These are phyloP conservation scores for Saccharum spontaneum DNA, from an alignment of 176 grass and related monocot genomes.

Conservation along the genomic window DNA sequence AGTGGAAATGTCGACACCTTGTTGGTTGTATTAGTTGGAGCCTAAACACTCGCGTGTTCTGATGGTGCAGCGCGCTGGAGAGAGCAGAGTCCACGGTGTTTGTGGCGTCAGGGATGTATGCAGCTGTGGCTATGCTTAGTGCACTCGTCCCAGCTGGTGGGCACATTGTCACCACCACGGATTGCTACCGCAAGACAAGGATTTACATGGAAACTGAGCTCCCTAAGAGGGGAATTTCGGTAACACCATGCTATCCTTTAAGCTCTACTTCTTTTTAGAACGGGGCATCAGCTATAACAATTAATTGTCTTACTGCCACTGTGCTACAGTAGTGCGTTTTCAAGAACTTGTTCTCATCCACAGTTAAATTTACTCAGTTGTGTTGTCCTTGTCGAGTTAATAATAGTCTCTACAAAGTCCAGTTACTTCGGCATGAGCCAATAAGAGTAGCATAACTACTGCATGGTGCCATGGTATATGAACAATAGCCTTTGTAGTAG, in stretches of 20 bases:
- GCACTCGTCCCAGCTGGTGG: conserved; percentile 89
- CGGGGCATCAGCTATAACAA: background rate
- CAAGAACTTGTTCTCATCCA: background rate
- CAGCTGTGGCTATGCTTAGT: conserved; percentile 86
- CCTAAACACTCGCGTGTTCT: conserved; percentile 32
- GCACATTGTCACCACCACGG: conserved; percentile 87
- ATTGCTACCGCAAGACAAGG: conserved; percentile 96
- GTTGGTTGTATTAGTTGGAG: background rate
- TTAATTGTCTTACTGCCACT: background rate
- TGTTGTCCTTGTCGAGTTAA: background rate
- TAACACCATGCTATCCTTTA: conserved; percentile 37
- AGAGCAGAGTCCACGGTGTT: conserved; percentile 95
- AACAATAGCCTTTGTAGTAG: background rate
- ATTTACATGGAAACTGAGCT: conserved; percentile 97
- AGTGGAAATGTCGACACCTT: conserved; percentile 3
- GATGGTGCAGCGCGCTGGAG: conserved; percentile 78
- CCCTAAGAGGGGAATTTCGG: conserved; percentile 91
- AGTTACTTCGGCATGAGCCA: background rate
- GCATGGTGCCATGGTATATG: background rate
- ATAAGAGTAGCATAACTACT: background rate
- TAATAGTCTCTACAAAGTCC: background rate
- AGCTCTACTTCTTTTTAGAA: background rate
- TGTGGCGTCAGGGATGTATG: conserved; percentile 98
- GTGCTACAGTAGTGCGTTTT: background rate
- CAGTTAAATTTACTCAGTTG: background rate